Conservation (phyloP, 2,329 filamentous ascomycete genomes). For the Colletotrichum coccodes region DNA sequence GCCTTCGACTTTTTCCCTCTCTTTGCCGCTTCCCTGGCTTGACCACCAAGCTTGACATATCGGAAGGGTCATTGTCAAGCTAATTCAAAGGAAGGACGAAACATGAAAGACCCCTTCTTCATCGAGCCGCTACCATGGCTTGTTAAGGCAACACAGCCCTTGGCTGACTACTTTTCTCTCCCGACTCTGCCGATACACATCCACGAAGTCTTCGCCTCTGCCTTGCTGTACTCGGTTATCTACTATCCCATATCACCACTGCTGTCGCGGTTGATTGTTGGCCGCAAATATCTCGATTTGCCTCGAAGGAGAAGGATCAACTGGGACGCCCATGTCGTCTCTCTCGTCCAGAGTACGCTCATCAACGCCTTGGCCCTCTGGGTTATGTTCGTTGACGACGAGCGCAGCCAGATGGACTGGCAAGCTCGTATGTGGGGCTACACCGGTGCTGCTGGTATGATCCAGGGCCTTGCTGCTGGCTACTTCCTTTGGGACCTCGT, state of each 20-base stretch:
- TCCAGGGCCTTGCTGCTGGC: slow-evolving; percentile 80
- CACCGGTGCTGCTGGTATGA: slow-evolving; percentile 75
- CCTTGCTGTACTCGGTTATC: slow-evolving; percentile 75
- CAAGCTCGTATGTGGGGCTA: slow-evolving; percentile 82
- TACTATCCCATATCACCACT: slow-evolving; percentile 74
- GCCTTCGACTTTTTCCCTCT: neutral
- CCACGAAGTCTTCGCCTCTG: slow-evolving; percentile 78
- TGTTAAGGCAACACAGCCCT: slow-evolving; percentile 67
- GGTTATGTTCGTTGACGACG: slow-evolving; percentile 75
- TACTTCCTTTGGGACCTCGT: slow-evolving; percentile 88
- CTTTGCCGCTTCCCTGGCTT: neutral
- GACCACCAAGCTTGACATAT: neutral
- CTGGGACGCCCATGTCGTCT: slow-evolving; percentile 89
- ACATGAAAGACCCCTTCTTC: slow-evolving; percentile 80
- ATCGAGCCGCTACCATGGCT: slow-evolving; percentile 69
- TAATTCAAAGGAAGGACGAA: slow-evolving; percentile 31
- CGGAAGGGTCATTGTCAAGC: too few relatives aligned
- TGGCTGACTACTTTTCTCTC: slow-evolving; percentile 70
- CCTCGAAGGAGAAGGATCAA: slow-evolving; percentile 73
- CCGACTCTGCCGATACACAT: slow-evolving; percentile 78
- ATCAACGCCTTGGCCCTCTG: slow-evolving; percentile 81
- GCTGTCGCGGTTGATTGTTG: slow-evolving; percentile 71
- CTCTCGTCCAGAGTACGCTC: slow-evolving; percentile 79
- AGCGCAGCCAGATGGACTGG: slow-evolving; percentile 73
- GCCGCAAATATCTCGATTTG: slow-evolving; percentile 72